Evolutionary conservation across 345 rosid genomes (phyloP).

Genomic region (Leavenworthia alabamica): DNA sequence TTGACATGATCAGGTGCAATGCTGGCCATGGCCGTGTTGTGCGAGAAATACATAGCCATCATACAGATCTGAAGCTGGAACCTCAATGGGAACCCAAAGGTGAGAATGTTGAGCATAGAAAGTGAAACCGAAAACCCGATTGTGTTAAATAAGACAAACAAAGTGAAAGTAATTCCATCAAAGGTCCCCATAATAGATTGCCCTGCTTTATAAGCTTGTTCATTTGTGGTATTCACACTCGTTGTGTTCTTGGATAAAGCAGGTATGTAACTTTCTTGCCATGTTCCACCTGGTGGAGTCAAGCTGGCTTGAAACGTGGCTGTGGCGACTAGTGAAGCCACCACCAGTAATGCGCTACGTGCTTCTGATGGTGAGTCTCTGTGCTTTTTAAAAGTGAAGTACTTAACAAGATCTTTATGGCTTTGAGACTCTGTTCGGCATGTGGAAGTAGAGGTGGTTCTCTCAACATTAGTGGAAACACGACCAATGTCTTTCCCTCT

Average conservation of each 20-base stretch:
- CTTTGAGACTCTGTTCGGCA: background rate
- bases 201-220: constrained; percentile 32
- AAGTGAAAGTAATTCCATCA: constrained; percentile 9
- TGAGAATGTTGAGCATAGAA: constrained; percentile 43
- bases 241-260: constrained; percentile 11
- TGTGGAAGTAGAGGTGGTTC: constrained; percentile 21
- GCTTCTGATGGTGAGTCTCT: constrained; percentile 58
- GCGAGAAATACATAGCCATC: constrained; percentile 33
- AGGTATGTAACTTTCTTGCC: constrained; percentile 38
- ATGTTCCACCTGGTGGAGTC: constrained; percentile 50
- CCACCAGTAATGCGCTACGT: constrained; percentile 37
- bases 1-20: constrained; percentile 31
- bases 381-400: constrained; percentile 50
- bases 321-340: constrained; percentile 50
- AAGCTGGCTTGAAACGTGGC: constrained; percentile 45
- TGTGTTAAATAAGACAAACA: constrained; percentile 41
- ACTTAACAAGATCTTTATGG: constrained; percentile 32
- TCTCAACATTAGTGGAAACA: background rate
- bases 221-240: background rate
- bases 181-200: constrained; percentile 36
- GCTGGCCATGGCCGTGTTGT: constrained; percentile 30
- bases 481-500: constrained; percentile 23
- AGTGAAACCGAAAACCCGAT: constrained; percentile 43
- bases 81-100: constrained; percentile 44
- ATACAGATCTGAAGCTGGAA: constrained; percentile 46